Conservation (phyloP, 495 filamentous ascomycete species). For the Penicillium daleae region DNA sequence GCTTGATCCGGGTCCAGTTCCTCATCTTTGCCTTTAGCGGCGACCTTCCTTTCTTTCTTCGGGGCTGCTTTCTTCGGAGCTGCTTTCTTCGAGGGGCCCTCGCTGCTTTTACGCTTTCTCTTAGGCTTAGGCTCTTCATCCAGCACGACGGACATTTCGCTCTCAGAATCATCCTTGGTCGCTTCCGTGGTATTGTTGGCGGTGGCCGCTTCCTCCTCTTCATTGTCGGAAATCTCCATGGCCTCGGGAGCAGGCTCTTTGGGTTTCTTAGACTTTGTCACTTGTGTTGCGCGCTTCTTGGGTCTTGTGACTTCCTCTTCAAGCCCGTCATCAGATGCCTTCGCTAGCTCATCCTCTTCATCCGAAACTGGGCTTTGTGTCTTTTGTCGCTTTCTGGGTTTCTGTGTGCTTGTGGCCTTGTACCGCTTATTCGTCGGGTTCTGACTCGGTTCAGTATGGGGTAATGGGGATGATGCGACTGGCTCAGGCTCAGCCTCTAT, state of each 20-base stretch:
- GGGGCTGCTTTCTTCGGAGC: conserved; percentile 35
- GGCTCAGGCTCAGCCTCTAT: conserved; percentile 11
- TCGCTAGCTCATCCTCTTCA: conserved; percentile 29
- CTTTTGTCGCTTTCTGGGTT: conserved; percentile 45
- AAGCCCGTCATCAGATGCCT: conserved; percentile 25
- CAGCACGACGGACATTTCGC: conserved; percentile 77
- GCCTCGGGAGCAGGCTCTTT: conserved; percentile 17
- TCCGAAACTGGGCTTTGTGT: conserved; percentile 35
- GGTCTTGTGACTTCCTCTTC: conserved; percentile 35
- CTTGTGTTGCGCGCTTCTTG: conserved; percentile 25
- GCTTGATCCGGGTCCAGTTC: conserved; percentile 68
- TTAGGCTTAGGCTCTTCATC: conserved; percentile 69
- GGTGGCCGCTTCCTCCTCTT: conserved; percentile 30
- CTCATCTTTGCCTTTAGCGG: conserved; percentile 40
- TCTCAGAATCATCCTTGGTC: conserved; percentile 63
- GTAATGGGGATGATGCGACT: conserved; percentile 13
- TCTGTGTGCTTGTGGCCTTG: conserved; percentile 24
- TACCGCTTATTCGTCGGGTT: conserved; percentile 32
- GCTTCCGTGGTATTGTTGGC: conserved; percentile 32
- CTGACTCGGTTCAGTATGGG: conserved; percentile 31
- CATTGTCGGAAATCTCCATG: conserved; percentile 27
- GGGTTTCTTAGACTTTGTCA: conserved; percentile 38
- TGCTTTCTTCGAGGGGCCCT: conserved; percentile 35
- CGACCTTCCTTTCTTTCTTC: conserved; percentile 40
- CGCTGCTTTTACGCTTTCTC: conserved; percentile 44